Evolutionary conservation across 2,329 filamentous ascomycete species (phyloP), one percentile per base, ranked within the genome.

Genomic region (Knoxdaviesia proteae): DNA sequence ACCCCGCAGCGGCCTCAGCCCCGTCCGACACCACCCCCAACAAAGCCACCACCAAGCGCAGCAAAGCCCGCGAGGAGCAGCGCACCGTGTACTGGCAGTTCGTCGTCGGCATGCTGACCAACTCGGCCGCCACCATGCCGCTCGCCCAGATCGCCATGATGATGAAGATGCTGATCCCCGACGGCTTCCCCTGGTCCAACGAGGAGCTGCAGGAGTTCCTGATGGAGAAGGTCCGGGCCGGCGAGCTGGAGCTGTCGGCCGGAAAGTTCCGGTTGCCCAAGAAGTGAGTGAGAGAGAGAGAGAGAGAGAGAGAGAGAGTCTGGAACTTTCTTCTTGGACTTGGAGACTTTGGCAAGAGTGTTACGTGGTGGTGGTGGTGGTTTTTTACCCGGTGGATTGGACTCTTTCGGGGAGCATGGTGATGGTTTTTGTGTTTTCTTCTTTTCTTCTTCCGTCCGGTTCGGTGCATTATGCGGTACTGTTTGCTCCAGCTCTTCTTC

Each of bases 81-180:
- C 64, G 67, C 34, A 59, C 61, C 38, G 70, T 94, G 36, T 94
- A 94, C 59, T 84, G 82, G 74, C 80, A 87, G 53, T 96, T 94
- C 56, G 86, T 98, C 45, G 67, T 86, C 44, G 84, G 84, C 42
- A 96, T 98, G 90, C 63, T 98, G 59, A 94, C 84, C 47, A 94
- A 94, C 58, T 80, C 84, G 51, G 80, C 80, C 11, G 74, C 70
- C 11, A 61, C 80, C 32, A 90, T 94, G 82, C 78, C 82, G 41
- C 63, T 87, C 46, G 68, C 68, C 44, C 74, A 86, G 55, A 92
- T 98, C 49, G 70, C 77, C 6, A 93, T 87, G 79, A 94, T 96
- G 84, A 69, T 98, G 68, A 84, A 84, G 60, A 88, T 96, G 70
- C 71, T 88, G 45, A 76, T 94, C 42, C 74, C 82, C 0, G 84